A percentile compares a stretch with the other conserved stretches of the same genome.
These are phyloP conservation scores for Macrolepiota fuliginosa DNA, from an alignment of 768 basidiomycete genomes.

Conservation along the genomic window DNA sequence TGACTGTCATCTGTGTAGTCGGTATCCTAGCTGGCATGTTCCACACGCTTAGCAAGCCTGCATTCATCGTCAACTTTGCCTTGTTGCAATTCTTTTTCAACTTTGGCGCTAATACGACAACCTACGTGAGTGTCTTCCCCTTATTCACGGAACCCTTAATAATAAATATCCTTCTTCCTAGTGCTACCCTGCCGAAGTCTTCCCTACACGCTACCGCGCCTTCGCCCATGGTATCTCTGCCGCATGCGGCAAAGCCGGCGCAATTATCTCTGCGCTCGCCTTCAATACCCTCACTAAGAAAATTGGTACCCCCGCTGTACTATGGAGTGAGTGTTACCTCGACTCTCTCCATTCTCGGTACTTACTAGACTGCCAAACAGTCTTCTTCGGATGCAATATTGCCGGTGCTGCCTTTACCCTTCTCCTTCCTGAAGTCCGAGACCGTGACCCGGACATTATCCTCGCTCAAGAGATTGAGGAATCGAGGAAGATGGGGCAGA, in stretches of 20 bases:
- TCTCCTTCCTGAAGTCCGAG: slow-evolving; percentile 38
- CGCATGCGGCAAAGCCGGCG: slow-evolving; percentile 71
- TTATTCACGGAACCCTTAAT: not conserved
- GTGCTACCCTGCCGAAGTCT: slow-evolving; percentile 77
- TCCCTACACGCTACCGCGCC: slow-evolving; percentile 74
- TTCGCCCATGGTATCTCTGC: slow-evolving; percentile 76
- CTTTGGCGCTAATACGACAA: slow-evolving; percentile 71
- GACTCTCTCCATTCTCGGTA: not conserved
- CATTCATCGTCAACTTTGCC: slow-evolving; percentile 73
- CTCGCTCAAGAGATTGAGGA: slow-evolving; percentile 32
- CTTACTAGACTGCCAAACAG: slow-evolving; percentile 26
- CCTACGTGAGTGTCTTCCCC: slow-evolving; percentile 37
- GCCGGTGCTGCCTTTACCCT: slow-evolving; percentile 46
- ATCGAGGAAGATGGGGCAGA: not conserved
- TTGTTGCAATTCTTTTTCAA: slow-evolving; percentile 83
- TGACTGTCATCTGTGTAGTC: slow-evolving; percentile 33
- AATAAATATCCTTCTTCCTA: slow-evolving; percentile 17
- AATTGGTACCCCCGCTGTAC: slow-evolving; percentile 63
- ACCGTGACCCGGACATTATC: slow-evolving; percentile 35
- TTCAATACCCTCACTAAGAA: slow-evolving; percentile 61
- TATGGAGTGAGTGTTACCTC: slow-evolving; percentile 61
- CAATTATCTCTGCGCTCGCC: slow-evolving; percentile 72
- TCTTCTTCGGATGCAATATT: slow-evolving; percentile 66
- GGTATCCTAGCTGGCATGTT: slow-evolving; percentile 70
- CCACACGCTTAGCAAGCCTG: slow-evolving; percentile 46